Evolutionary conservation across 179 eudicot genomes (phyloP), one percentile per base, ranked within the genome.

Genomic region (Gypsophila paniculata): DNA sequence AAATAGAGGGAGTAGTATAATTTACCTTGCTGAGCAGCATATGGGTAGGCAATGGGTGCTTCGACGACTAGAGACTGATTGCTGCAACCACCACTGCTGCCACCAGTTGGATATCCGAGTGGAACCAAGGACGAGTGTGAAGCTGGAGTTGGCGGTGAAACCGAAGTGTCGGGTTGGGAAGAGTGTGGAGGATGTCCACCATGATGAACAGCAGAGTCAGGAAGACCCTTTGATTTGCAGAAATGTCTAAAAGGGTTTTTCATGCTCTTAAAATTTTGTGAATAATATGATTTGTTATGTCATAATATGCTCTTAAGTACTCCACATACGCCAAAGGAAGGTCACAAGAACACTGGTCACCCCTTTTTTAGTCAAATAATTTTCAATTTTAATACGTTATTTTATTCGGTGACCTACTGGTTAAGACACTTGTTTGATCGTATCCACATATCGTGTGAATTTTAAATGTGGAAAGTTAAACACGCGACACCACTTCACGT

Each of bases 21-120:
- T n/a, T 23, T 61, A 72, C 75, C 75, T 72, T 23, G 75, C 6
- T n/a, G 68, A n/a, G 55, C 22, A 15, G 6, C 13, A 19, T 72
- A 72, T 0, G 68, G 68, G 23, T 72, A 61, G 38, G 75, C 68
- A 10, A 44, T 46, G 1, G 57, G 60, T 1, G 68, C 68, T 10
- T 60, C 55, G 46, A 26, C 1, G 2, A 12, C 48, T 14, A 26
- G 36, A 0, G 65, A 46, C 13, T 57, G 23, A 58, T 57, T 58
- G 65, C 6, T 57, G 64, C 4, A 4, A 15, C 66, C 46, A 61
- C 42, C 34, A 29, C 34, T 0, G 51, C 34, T 4, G 4, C 34
- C 34, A 29, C 34, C 34, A 29, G 34, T 29, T 4, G 34, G 34
- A 29, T 29, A 29, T 29, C 34, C 34, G 34, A 29, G 34, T 1